Evolutionary conservation across 345 rosid genomes (phyloP).

Genomic region (Nephelium lappaceum): DNA sequence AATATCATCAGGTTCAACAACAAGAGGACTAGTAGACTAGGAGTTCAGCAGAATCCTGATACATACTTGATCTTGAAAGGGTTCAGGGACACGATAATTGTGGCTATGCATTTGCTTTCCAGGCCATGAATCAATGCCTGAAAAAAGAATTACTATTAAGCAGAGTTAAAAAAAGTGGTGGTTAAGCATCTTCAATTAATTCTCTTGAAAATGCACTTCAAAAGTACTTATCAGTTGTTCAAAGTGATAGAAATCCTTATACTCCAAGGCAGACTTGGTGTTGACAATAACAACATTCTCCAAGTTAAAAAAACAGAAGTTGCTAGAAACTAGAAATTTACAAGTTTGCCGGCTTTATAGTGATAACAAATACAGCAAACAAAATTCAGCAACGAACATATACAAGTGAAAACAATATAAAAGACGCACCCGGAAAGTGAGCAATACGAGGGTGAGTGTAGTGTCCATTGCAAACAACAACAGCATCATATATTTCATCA

Average conservation of each 20-base stretch:
- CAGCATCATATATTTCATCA: constrained; percentile 69
- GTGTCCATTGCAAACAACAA: constrained; percentile 75
- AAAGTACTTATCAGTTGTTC: not conserved
- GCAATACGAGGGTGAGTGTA: constrained; percentile 69
- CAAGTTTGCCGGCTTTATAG: not conserved
- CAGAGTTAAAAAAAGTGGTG: not conserved
- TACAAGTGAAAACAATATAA: too few relatives aligned
- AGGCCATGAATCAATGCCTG: constrained; percentile 82
- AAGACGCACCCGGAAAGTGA: constrained; percentile 34
- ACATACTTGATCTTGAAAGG: constrained; percentile 66
- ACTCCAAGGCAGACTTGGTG: not conserved
- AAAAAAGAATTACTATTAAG: constrained; percentile 3
- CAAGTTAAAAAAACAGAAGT: too few relatives aligned
- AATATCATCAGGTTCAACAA: not conserved
- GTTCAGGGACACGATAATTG: constrained; percentile 69
- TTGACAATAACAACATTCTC: not conserved
- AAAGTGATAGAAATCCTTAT: not conserved
- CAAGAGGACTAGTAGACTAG: not conserved
- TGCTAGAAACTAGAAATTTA: not conserved
- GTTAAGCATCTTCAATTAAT: not conserved
- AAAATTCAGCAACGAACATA: not conserved
- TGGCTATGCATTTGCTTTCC: constrained; percentile 93
- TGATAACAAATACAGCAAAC: not conserved
- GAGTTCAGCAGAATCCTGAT: constrained; percentile 20
- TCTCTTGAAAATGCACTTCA: not conserved